Conservation (phyloP, 2,329 filamentous ascomycete genomes). For the Sclerotinia trifoliorum region DNA sequence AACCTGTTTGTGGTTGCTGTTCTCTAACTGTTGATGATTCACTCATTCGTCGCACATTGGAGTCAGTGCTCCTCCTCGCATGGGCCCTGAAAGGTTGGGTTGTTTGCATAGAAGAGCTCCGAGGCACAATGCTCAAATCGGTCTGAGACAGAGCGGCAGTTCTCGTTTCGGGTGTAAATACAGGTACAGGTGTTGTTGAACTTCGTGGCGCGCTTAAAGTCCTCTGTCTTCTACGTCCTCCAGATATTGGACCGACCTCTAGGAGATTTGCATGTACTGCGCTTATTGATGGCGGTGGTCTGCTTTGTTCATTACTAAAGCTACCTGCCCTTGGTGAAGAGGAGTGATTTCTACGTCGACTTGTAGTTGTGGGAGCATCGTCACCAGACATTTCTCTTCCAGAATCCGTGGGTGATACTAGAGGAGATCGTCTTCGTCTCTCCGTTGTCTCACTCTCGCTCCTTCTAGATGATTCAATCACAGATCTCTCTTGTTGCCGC, state of each 20-base stretch:
- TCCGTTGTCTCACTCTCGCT: slow-evolving; percentile 34
- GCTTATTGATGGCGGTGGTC: slow-evolving; percentile 48
- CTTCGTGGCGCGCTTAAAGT: slow-evolving; percentile 57
- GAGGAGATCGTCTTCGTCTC: slow-evolving; percentile 36
- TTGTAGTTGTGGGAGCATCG: slow-evolving; percentile 30
- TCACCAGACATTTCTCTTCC: slow-evolving; percentile 35
- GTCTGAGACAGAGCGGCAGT: slow-evolving; percentile 63
- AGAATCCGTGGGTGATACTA: slow-evolving; percentile 32
- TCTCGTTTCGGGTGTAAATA: slow-evolving; percentile 45
- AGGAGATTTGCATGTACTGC: slow-evolving; percentile 48
- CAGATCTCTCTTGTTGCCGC: slow-evolving; percentile 64
- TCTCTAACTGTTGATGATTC: slow-evolving; percentile 28
- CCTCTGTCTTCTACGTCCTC: slow-evolving; percentile 47
- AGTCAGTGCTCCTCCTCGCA: slow-evolving; percentile 38
- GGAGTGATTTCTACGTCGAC: slow-evolving; percentile 44
- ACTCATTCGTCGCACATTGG: slow-evolving; percentile 27
- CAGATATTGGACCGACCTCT: slow-evolving; percentile 50
- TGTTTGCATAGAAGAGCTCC: slow-evolving; percentile 27
- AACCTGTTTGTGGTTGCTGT: slow-evolving; percentile 11
- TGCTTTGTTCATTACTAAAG: slow-evolving; percentile 50
- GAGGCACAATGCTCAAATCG: slow-evolving; percentile 54
- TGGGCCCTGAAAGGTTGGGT: slow-evolving; percentile 28
- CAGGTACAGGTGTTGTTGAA: slow-evolving; percentile 49
- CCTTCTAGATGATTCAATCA: slow-evolving; percentile 48
- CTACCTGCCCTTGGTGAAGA: slow-evolving; percentile 48